Conservation (phyloP, 352 stramenopile species). For the Globisporangium camurandrum region DNA sequence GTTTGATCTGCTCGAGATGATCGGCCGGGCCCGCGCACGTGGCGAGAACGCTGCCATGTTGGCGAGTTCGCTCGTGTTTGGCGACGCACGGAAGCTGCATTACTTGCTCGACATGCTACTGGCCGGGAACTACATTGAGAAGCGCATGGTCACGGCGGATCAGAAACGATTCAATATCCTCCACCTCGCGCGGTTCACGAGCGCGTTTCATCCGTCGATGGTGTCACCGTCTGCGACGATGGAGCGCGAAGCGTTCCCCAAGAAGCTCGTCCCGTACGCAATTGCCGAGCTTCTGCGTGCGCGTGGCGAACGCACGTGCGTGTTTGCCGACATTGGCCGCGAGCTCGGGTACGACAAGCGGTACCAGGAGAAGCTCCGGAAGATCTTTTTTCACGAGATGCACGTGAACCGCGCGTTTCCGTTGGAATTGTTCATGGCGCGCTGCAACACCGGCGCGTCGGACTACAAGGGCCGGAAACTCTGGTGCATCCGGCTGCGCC, state of each 20-base stretch:
- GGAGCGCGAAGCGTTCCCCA: constrained; percentile 49
- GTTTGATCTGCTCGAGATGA: constrained; percentile 75
- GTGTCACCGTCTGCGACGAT: constrained; percentile 43
- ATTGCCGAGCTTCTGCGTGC: constrained; percentile 62
- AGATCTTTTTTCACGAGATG: constrained; percentile 79
- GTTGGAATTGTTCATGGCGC: constrained; percentile 73
- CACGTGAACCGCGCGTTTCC: constrained; percentile 44
- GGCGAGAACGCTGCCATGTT: constrained; percentile 59
- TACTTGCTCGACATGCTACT: constrained; percentile 81
- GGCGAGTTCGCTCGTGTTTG: constrained; percentile 47
- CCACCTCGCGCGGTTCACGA: constrained; percentile 58
- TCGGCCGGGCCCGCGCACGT: constrained; percentile 45
- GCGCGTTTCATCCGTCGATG: constrained; percentile 64
- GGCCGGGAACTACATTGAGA: constrained; percentile 43
- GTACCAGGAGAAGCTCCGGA: constrained; percentile 73
- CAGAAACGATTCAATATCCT: constrained; percentile 77
- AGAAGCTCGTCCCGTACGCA: constrained; percentile 42
- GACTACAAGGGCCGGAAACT: constrained; percentile 65
- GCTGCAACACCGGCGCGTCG: constrained; percentile 48
- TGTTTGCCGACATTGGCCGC: constrained; percentile 82
- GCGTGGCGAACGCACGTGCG: constrained; percentile 57
- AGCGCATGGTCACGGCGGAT: constrained; percentile 70
- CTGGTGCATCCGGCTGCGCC: constrained; percentile 61
- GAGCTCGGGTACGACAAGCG: constrained; percentile 71
- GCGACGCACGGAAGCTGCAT: constrained; percentile 67